phyloP scores from a whole-genome alignment of 805 yeast species.

The Wickerhamomyces queroliae region DNA sequence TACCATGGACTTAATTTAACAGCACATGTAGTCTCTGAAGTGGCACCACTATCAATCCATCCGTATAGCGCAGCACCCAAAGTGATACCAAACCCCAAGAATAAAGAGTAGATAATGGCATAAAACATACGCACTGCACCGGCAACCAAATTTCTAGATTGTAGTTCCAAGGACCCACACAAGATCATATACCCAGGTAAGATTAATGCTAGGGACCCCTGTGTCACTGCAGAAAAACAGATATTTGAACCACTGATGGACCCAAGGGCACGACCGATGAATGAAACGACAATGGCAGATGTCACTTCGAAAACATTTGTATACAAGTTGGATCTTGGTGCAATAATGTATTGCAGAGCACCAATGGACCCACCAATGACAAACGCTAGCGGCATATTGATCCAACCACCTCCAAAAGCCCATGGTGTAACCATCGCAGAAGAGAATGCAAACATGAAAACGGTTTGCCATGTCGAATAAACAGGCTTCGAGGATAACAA shows the following conservation, averaged over 20 bases:
- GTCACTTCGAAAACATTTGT: slow-evolving; percentile 91
- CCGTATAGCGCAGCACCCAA: slow-evolving; percentile 92
- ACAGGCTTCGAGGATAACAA: slow-evolving; percentile 53
- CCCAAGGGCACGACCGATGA: slow-evolving; percentile 85
- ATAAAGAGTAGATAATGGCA: slow-evolving; percentile 87
- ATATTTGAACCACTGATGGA: slow-evolving; percentile 59
- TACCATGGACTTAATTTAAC: slow-evolving; percentile 48
- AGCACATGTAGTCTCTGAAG: slow-evolving; percentile 55
- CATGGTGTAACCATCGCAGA: slow-evolving; percentile 82
- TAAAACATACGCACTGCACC: slow-evolving; percentile 96
- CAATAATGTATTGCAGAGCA: slow-evolving; percentile 67
- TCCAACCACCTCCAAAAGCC: slow-evolving; percentile 88
- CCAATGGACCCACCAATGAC: slow-evolving; percentile 82
- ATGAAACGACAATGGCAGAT: slow-evolving; percentile 82
- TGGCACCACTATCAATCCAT: slow-evolving; percentile 80
- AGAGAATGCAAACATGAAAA: slow-evolving; percentile 73
- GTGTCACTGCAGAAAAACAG: slow-evolving; percentile 85
- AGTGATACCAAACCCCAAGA: slow-evolving; percentile 90
- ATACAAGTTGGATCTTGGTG: slow-evolving; percentile 79
- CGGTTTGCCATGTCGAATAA: slow-evolving; percentile 74
- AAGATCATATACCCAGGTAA: slow-evolving; percentile 91
- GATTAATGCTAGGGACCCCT: slow-evolving; percentile 85
- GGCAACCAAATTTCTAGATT: slow-evolving; percentile 84
- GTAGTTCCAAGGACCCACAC: slow-evolving; percentile 88
- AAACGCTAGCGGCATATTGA: slow-evolving; percentile 78